A percentile compares a stretch with the other conserved stretches of the same genome.
Conservation (phyloP, 177 flowering plant genomes). For the Vitis hybrid region DNA sequence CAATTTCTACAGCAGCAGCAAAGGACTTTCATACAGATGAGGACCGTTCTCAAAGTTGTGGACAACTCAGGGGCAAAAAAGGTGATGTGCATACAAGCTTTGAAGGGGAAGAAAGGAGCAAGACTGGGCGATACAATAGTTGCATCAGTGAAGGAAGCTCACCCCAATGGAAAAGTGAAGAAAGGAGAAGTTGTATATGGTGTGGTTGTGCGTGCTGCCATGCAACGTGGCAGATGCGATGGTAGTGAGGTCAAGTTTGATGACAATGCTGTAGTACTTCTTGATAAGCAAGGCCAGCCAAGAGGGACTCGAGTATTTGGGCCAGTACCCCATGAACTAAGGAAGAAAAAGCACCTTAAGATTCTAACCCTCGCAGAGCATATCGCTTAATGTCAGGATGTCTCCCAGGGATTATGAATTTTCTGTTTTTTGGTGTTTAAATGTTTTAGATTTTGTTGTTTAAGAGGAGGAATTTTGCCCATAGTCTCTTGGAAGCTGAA, state of each 20-base stretch:
- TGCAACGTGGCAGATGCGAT: conserved; percentile 75
- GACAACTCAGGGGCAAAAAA: conserved; percentile 90
- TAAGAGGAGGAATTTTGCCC: background rate
- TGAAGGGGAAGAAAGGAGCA: conserved; percentile 80
- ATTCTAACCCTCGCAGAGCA: conserved; percentile 73
- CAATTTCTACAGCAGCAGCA: conserved; percentile 40
- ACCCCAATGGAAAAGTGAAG: conserved; percentile 82
- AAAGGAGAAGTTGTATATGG: conserved; percentile 81
- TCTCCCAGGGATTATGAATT: background rate
- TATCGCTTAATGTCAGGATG: conserved; percentile 36
- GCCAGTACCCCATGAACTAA: conserved; percentile 84
- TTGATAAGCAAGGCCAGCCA: conserved; percentile 87
- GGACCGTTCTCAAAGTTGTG: conserved; percentile 84
- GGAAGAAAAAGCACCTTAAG: conserved; percentile 82
- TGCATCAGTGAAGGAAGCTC: conserved; percentile 86
- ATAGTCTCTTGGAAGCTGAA: background rate
- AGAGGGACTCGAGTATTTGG: conserved; percentile 83
- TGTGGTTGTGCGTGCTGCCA: conserved; percentile 93
- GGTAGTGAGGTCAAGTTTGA: conserved; percentile 92
- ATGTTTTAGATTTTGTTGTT: background rate
- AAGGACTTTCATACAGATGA: conserved; percentile 91
- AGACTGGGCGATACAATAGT: conserved; percentile 84
- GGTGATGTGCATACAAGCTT: conserved; percentile 84
- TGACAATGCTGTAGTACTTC: conserved; percentile 85
- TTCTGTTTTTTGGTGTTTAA: background rate